Evolutionary conservation across 768 basidiomycete genomes (phyloP), one percentile per base, ranked within the genome.

Genomic region (Agrocybe pediades): DNA sequence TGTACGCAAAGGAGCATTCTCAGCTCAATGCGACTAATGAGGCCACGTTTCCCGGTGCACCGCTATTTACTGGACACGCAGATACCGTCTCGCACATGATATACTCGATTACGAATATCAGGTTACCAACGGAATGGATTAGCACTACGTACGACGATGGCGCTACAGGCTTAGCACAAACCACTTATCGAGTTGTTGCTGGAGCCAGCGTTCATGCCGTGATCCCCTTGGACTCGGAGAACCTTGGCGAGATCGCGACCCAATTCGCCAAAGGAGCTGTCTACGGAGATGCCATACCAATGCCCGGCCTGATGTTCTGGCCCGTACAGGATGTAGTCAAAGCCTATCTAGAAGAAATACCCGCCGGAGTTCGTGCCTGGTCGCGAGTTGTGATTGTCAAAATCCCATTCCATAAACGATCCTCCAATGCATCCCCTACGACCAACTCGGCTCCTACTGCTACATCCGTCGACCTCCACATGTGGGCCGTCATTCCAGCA

Each of bases 21-120:
- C 53, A 54, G n/a, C 53, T 54, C 3, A 54, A 54, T 25, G 53
- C 53, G 8, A 47, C 53, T 7, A 54, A 54, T 30, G 25, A 47
- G 2, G 53, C 53, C 3, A 46, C 47, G 26, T 43, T 54, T 19
- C 53, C 53, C 29, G 53, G 53, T 6, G 46, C 53, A 15, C 53
- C 53, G 2, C 41, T 54, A 9, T 54, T 54, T 20, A 47, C 53
- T 11, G 53, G 53, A 20, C 24, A 40, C 21, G 46, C 46, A 1
- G 53, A 54, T 21, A 54, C 53, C 9, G 53, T 54, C 2, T 48
- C 39, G 8, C 53, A 54, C 27, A 9, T 54, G n/a, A 33, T 54
- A 3, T 46, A 41, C 30, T 47, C 53, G 9, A 11, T 54, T n/a
- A 25, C 47, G 2, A 23, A 29, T 1, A 25, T 54, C 3, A 54